These are phyloP conservation scores for Phellinidium pouzarii DNA, from an alignment of 1,284 basidiomycete species.

Conservation along the genomic window DNA sequence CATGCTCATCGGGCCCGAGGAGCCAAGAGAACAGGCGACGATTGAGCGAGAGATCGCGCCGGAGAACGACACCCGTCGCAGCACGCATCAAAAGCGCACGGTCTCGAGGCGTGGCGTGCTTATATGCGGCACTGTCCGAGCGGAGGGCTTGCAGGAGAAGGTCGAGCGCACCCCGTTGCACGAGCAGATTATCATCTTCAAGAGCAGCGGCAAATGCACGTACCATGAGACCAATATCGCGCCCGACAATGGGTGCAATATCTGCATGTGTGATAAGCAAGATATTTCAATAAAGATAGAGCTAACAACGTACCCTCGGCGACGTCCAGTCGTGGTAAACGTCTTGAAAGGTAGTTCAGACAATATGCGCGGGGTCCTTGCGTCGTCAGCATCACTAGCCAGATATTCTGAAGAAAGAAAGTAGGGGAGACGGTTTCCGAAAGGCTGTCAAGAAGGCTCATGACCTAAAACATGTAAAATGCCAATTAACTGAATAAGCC, in stretches of 20 bases:
- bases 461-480: conserved; percentile 46
- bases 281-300: not conserved
- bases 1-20: conserved; percentile 73
- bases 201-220: conserved; percentile 85
- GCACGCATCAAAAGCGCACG: conserved; percentile 73
- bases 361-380: conserved; percentile 81
- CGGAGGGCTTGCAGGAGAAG: conserved; percentile 71
- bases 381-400: conserved; percentile 90
- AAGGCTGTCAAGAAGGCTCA: conserved; percentile 75
- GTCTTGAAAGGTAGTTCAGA: conserved; percentile 79
- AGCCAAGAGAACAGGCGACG: conserved; percentile 93
- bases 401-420: conserved; percentile 94
- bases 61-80: conserved; percentile 77
- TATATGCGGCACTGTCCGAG: conserved; percentile 65
- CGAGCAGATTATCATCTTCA: conserved; percentile 85
- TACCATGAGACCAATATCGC: conserved; percentile 88
- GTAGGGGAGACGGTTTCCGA: conserved; percentile 76
- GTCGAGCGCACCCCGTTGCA: conserved; percentile 78
- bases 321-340: conserved; percentile 62
- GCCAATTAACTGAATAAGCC: not conserved
- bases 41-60: conserved; percentile 90
- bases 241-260: conserved; percentile 67
- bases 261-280: conserved; percentile 39
- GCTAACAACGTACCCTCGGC: conserved; percentile 51
- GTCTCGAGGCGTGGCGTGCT: conserved; percentile 59